A percentile compares a stretch with the other conserved stretches of the same genome.
Evolutionary conservation across 2,329 filamentous ascomycete genomes (phyloP).

Genomic region (Fusarium musae): DNA sequence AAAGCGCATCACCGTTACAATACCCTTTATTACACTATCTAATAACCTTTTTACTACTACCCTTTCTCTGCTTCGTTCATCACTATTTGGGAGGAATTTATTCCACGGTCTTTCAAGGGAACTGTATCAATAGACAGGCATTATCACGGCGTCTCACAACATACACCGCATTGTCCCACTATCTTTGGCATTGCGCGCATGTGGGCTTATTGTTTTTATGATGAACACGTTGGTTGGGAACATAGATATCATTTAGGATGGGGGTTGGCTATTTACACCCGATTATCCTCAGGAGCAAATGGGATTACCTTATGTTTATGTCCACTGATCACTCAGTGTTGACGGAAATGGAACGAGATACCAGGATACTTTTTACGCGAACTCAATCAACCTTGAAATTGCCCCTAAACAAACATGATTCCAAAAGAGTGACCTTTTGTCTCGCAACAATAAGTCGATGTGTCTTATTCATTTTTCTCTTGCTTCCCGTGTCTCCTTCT

Average conservation of each 20-base stretch:
- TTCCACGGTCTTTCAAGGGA: slow-evolving; percentile 37
- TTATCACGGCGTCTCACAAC: slow-evolving; percentile 44
- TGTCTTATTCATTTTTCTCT: neutral
- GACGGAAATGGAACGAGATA: slow-evolving; percentile 45
- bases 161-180: slow-evolving; percentile 32
- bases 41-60: slow-evolving; percentile 22
- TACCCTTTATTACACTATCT: slow-evolving; percentile 41
- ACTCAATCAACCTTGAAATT: slow-evolving; percentile 35
- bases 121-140: slow-evolving; percentile 47
- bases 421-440: neutral
- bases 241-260: slow-evolving; percentile 44
- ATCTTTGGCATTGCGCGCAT: slow-evolving; percentile 11
- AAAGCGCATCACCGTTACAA: slow-evolving; percentile 33
- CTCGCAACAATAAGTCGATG: neutral
- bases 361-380: slow-evolving; percentile 38
- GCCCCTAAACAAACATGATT: slow-evolving; percentile 10
- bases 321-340: slow-evolving; percentile 46
- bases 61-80: slow-evolving; percentile 29
- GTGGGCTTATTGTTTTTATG: slow-evolving; percentile 36
- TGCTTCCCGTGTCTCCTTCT: slow-evolving; percentile 13
- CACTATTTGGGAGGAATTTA: slow-evolving; percentile 40
- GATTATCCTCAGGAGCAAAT: slow-evolving; percentile 30
- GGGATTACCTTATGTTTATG: slow-evolving; percentile 35
- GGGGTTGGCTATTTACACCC: slow-evolving; percentile 26
- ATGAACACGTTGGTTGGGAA: slow-evolving; percentile 46